phyloP scores from a whole-genome alignment of 768 basidiomycete genomes.

The Leccinum variicolor region DNA sequence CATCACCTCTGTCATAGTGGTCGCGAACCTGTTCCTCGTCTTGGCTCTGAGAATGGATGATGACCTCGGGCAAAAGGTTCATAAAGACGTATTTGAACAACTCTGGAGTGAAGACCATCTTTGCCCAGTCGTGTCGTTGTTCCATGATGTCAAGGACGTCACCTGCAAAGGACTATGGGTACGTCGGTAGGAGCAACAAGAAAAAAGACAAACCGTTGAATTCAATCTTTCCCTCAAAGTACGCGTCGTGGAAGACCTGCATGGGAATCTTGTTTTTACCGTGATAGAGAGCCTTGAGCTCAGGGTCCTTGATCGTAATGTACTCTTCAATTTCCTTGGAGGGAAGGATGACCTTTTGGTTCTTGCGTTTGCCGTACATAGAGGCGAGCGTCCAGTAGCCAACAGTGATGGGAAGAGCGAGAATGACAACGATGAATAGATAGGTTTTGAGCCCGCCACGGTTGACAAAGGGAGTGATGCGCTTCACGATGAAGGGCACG shows the following conservation, averaged over 20 bases:
- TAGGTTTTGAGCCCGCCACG: slow-evolving; percentile 87
- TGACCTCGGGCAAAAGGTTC: slow-evolving; percentile 87
- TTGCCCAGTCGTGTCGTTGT: slow-evolving; percentile 93
- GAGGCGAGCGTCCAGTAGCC: slow-evolving; percentile 91
- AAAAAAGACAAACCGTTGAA: slow-evolving; percentile 70
- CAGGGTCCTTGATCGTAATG: slow-evolving; percentile 83
- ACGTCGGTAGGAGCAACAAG: not conserved
- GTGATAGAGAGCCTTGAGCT: slow-evolving; percentile 74
- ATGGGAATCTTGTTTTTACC: slow-evolving; percentile 93
- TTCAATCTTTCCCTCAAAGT: slow-evolving; percentile 93
- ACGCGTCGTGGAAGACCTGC: slow-evolving; percentile 97
- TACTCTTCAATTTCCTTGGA: slow-evolving; percentile 86
- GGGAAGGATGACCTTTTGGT: slow-evolving; percentile 83
- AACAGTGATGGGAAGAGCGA: slow-evolving; percentile 73
- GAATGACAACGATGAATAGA: slow-evolving; percentile 69
- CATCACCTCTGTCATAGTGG: slow-evolving; percentile 95
- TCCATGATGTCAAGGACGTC: slow-evolving; percentile 94
- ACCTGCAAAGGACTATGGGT: slow-evolving; percentile 41
- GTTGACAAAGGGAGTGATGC: slow-evolving; percentile 75
- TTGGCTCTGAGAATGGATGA: slow-evolving; percentile 86
- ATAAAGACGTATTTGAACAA: slow-evolving; percentile 93
- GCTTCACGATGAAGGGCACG: slow-evolving; percentile 83
- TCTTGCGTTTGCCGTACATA: slow-evolving; percentile 73
- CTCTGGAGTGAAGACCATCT: slow-evolving; percentile 85
- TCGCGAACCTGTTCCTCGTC: slow-evolving; percentile 95